A percentile compares a stretch with the other conserved stretches of the same genome.
Conservation (phyloP, 2,329 filamentous ascomycete species). For the Colletotrichum sp. region DNA sequence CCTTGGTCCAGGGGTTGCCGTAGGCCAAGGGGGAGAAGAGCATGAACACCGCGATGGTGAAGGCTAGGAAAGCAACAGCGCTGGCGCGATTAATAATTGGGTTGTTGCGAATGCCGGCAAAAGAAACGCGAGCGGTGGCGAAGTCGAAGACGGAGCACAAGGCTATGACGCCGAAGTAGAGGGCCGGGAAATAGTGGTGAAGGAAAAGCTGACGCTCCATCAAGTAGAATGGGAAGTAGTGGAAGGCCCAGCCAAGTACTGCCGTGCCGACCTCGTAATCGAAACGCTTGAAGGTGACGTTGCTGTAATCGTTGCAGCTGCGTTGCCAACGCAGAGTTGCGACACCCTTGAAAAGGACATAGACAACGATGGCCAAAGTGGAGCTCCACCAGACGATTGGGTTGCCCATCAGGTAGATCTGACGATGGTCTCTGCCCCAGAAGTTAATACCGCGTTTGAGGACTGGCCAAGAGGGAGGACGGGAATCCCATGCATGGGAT, state of each 20-base stretch:
- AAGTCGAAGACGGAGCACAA: constrained; percentile 93
- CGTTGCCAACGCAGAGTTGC: constrained; percentile 94
- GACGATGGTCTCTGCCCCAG: constrained; percentile 92
- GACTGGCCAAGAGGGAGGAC: constrained; percentile 90
- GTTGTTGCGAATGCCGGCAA: constrained; percentile 70
- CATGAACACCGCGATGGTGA: constrained; percentile 78
- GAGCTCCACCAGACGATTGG: constrained; percentile 94
- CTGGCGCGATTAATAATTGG: constrained; percentile 77
- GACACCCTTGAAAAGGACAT: constrained; percentile 84
- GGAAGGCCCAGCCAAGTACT: constrained; percentile 93
- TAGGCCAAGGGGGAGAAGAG: constrained; percentile 92
- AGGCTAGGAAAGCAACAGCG: constrained; percentile 74
- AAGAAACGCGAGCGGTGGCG: constrained; percentile 72
- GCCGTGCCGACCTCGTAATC: constrained; percentile 94
- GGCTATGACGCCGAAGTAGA: constrained; percentile 92
- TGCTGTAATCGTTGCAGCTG: constrained; percentile 84
- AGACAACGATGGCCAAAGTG: constrained; percentile 77
- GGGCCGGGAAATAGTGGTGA: constrained; percentile 96
- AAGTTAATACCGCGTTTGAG: constrained; percentile 97
- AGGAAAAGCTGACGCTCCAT: constrained; percentile 99
- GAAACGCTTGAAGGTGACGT: constrained; percentile 89
- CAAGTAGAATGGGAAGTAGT: constrained; percentile 98
- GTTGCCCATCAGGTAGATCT: constrained; percentile 96
- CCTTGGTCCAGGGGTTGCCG: constrained; percentile 91
- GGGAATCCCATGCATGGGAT: constrained; percentile 97